Evolutionary conservation across 176 grass and related monocot species (phyloP), one percentile per base, ranked within the genome.

Genomic region (Carex myosuroides): DNA sequence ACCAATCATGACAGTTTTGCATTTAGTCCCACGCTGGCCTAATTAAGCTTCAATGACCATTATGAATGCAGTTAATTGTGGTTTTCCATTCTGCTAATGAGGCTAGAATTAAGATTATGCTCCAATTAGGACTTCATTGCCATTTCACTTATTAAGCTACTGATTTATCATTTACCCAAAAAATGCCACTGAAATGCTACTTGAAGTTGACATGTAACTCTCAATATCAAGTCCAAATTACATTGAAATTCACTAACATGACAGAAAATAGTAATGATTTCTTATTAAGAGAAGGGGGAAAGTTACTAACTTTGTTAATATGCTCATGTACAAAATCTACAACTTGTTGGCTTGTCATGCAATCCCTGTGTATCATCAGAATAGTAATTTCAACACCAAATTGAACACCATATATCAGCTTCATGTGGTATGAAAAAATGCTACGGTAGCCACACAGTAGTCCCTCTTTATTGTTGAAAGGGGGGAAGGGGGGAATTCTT

Each of bases 271-370:
- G 20, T 75, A 75, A 26, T 75, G 9, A 26, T 54, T 68, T 76
- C 72, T 55, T 54, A 54, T 53, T 55, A 29, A 54, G 44, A 85
- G 83, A 74, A 68, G 8, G 13, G 79, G 22, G 18, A 76, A 33
- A 79, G 26, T 37, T 70, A 87, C 82, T 91, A 46, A 93, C 95
- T 60, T 46, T 90, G 54, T 86, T 87, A 87, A 98, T 90, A 82
- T 91, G 90, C 79, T 98, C 95, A 60, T 88, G 92, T 58, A 98
- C 87, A 64, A 98, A 98, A 91, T 98, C 85, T 42, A 98, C 95
- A 80, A 98, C 3, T 70, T 98, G 95, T 73, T 98, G 95, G 84
- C 92, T 98, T 84, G 92, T 90, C 92, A 94, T 93, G 80, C 95
- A 98, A 60, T 98, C 95, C 95, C 95, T 98, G 84, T 70, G 46